Base-by-base conservation (phyloP, 306 rosid species). In the Cucurbita ficifolia region DNA sequence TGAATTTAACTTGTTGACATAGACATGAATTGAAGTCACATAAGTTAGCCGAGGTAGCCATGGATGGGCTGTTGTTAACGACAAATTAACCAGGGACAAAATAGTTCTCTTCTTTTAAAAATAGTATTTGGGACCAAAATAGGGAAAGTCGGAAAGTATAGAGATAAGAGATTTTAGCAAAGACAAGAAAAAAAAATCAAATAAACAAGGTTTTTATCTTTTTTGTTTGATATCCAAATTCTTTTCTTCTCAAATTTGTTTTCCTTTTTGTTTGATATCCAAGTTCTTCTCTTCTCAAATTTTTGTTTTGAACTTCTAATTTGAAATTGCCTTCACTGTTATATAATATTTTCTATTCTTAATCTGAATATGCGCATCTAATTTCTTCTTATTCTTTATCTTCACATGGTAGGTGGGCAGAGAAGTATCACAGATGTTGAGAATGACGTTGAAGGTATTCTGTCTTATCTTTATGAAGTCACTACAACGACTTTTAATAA, bases 381-480 rank as follows among this genome's bases (percentile, higher is more conserved):
- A 29, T 29, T 45, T 68, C 29, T 55, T 81, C 58, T 39, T 12
- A 54, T 72, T 73, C 29, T 75, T 73, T 19, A 49, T 61, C 63
- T 74, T 76, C 78, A 35, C 61, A 8, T 79, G 79, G 76, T 88
- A 93, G 97, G 94, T 77, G 85, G 87, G 73, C 70, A 35, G 75
- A 76, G 80, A 73, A 64, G 65, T 71, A 85, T 56, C 51, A 48
- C 78, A 24, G 88, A 75, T 56, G 87, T 72, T 52, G 71, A 79
- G 17, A 84, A 75, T 71, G 82, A 80, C 80, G 57, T 86, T 75
- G 97, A 86, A 88, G 98, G 98, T 90, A 81, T 11, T 33, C 36
- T 39, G 11, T 7, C 72, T 67, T 5, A 21, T 42, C 8, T 67
- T 45, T 58, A 42, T 0, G 18, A 65, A 65, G 53, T 65, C n/a